A percentile compares a stretch with the other conserved stretches of the same genome.
phyloP scores from a whole-genome alignment of 768 basidiomycete genomes.

The Mycena polygramma region DNA sequence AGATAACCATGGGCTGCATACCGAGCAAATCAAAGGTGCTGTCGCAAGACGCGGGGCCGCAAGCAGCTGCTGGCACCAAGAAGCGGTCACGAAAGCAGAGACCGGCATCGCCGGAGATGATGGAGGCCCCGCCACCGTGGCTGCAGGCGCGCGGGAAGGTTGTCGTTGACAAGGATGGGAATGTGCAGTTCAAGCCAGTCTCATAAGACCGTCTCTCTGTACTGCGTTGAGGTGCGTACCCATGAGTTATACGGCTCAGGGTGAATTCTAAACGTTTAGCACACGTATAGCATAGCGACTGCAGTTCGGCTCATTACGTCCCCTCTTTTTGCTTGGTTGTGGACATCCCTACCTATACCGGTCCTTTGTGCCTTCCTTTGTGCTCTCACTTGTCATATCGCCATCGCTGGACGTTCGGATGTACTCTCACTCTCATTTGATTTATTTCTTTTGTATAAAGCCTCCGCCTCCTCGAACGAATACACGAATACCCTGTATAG shows the following conservation, averaged over 20 bases:
- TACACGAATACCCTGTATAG: too few species aligned
- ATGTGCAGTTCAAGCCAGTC: slow-evolving; percentile 12
- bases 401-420: slow-evolving; percentile 10
- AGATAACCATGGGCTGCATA: slow-evolving; percentile 31
- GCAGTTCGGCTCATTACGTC: neutral
- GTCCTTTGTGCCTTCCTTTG: neutral
- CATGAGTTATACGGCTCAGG: too few species aligned
- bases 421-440: neutral
- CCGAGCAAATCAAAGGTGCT: slow-evolving; percentile 33
- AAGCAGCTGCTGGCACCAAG: neutral
- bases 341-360: neutral
- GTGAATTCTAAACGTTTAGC: neutral
- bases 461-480: too few species aligned
- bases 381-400: neutral
- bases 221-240: neutral
- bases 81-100: slow-evolving; percentile 3
- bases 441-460: slow-evolving; percentile 1
- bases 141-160: slow-evolving; percentile 22
- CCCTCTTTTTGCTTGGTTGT: neutral
- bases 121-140: slow-evolving; percentile 21
- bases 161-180: slow-evolving; percentile 32
- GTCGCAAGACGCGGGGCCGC: slow-evolving; percentile 13
- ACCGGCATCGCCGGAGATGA: neutral
- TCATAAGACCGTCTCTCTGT: neutral
- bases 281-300: neutral